These are phyloP conservation scores for Calcarisporium arbuscula DNA, from an alignment of 2,329 filamentous ascomycete genomes.

Conservation along the genomic window DNA sequence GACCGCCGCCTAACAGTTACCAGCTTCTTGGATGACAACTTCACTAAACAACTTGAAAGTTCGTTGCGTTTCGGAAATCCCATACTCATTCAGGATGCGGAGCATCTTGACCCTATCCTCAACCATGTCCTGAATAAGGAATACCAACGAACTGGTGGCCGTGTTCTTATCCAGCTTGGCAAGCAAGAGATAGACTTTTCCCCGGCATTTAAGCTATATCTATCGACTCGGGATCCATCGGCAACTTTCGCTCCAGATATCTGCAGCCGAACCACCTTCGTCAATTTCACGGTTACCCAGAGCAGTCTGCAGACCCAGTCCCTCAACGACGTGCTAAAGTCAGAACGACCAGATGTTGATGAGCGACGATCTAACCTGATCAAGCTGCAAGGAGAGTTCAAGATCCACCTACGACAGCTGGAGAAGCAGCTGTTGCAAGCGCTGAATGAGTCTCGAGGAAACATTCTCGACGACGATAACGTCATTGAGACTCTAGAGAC, in stretches of 20 bases:
- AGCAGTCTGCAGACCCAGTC: constrained; percentile 98
- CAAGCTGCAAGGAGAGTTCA: constrained; percentile 98
- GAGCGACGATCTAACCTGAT: constrained; percentile 94
- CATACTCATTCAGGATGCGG: constrained; percentile 96
- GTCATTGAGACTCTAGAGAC: constrained; percentile 98
- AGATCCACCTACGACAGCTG: constrained; percentile 90
- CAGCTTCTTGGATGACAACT: constrained; percentile 95
- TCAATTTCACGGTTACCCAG: constrained; percentile 98
- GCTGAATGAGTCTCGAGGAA: constrained; percentile 93
- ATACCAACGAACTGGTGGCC: constrained; percentile 96
- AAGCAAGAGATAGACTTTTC: constrained; percentile 99
- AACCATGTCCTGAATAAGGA: constrained; percentile 99
- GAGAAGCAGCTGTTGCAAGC: constrained; percentile 93
- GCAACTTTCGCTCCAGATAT: constrained; percentile 94
- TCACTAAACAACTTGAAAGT: constrained; percentile 96
- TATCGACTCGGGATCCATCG: constrained; percentile 93
- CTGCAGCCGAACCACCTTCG: constrained; percentile 96
- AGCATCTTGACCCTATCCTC: constrained; percentile 92
- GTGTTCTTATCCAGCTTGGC: constrained; percentile 95
- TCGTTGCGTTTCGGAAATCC: constrained; percentile 96
- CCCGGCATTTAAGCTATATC: constrained; percentile 87
- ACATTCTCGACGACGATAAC: constrained; percentile 96
- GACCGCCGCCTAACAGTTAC: constrained; percentile 91
- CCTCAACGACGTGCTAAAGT: constrained; percentile 94
- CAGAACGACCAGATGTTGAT: constrained; percentile 93